Percentiles rank a stretch among this genome's conserved stretches.
Evolutionary conservation across 2,329 filamentous ascomycete genomes (phyloP).

Genomic region (Pseudohalonectria lignicola): DNA sequence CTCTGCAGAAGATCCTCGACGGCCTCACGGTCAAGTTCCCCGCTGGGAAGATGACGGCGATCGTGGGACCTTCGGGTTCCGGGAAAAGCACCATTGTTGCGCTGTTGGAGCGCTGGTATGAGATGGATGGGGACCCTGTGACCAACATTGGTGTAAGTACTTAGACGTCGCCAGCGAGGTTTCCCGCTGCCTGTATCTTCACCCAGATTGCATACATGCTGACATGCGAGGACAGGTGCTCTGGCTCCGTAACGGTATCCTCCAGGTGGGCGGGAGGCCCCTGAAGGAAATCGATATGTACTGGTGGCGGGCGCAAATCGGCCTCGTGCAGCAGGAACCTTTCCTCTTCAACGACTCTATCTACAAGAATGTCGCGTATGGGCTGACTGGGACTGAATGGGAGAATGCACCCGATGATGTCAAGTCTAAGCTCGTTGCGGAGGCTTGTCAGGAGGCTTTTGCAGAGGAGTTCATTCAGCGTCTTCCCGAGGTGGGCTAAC

Average conservation of each 20-base stretch:
- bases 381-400: conserved; percentile 30
- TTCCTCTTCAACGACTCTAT: conserved; percentile 34
- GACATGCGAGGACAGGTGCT: conserved; percentile 7
- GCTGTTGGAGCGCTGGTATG: conserved; percentile 62
- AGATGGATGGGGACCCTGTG: conserved; percentile 32
- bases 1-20: conserved; percentile 34
- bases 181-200: not conserved
- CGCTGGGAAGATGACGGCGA: conserved; percentile 65
- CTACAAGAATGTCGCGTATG: conserved; percentile 42
- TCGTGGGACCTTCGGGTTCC: conserved; percentile 72
- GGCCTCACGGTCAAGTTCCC: conserved; percentile 37
- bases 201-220: not conserved
- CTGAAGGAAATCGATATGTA: conserved; percentile 45
- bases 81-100: conserved; percentile 74
- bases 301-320: conserved; percentile 40
- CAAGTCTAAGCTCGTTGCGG: conserved; percentile 45
- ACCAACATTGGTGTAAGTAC: conserved; percentile 9
- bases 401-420: conserved; percentile 22
- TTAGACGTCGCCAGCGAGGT: too few species aligned
- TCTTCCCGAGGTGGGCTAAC: conserved; percentile 37
- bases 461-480: conserved; percentile 58
- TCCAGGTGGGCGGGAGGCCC: conserved; percentile 12
- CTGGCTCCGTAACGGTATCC: conserved; percentile 12
- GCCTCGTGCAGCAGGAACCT: conserved; percentile 27
- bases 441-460: conserved; percentile 57